These are phyloP conservation scores for Cephaloascus albidus DNA, from an alignment of 805 yeast genomes.

Conservation along the genomic window DNA sequence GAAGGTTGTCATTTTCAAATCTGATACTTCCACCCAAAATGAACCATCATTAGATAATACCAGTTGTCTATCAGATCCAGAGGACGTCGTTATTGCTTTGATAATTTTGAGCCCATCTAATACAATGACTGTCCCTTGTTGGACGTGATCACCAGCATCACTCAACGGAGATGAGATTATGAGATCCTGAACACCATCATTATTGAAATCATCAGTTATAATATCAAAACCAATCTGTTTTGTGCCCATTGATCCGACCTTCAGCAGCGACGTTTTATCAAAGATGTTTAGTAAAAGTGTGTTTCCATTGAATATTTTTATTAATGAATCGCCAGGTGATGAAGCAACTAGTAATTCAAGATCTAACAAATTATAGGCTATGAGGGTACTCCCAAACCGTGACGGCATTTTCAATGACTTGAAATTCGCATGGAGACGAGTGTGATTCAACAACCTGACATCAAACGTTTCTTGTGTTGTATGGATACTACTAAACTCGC, in stretches of 20 bases:
- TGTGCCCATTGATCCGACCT: slow-evolving; percentile 27
- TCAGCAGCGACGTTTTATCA: slow-evolving; percentile 12
- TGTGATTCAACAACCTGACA: not conserved
- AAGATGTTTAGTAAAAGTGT: slow-evolving; percentile 13
- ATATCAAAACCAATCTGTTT: slow-evolving; percentile 32
- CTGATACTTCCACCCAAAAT: not conserved
- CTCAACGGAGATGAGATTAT: slow-evolving; percentile 33
- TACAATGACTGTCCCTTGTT: slow-evolving; percentile 5
- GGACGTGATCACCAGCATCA: slow-evolving; percentile 14
- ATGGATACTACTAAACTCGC: slow-evolving; percentile 8
- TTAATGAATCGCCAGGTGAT: slow-evolving; percentile 40
- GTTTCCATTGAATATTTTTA: slow-evolving; percentile 24
- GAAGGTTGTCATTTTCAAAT: not conserved
- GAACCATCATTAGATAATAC: not conserved
- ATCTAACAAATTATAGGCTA: slow-evolving; percentile 14
- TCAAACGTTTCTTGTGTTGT: not conserved
- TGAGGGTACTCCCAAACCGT: slow-evolving; percentile 33
- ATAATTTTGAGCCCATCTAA: slow-evolving; percentile 6
- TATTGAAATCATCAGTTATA: slow-evolving; percentile 19
- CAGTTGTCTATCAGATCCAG: not conserved
- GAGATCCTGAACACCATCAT: slow-evolving; percentile 30
- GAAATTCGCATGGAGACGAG: too few relatives aligned
- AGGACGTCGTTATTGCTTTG: not conserved
- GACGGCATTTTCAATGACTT: slow-evolving; percentile 12
- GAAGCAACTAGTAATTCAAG: slow-evolving; percentile 31